Evolutionary conservation across 768 basidiomycete genomes (phyloP), one percentile per base, ranked within the genome.

Genomic region (Boletellus emodensis): DNA sequence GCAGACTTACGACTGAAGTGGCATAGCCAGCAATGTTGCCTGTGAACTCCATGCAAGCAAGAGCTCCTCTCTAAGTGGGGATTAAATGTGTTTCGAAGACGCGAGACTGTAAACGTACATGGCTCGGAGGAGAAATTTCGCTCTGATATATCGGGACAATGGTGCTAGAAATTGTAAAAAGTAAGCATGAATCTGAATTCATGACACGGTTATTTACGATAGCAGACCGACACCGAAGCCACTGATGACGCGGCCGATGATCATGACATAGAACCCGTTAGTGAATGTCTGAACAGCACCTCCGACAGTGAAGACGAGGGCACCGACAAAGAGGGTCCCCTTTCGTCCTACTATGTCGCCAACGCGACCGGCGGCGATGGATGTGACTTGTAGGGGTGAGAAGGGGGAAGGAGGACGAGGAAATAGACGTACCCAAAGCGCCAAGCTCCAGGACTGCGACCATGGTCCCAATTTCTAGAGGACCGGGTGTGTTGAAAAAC

Each of bases 21-120:
- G 91, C 86, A 65, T 97, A 97, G 45, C 94, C 94, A 40, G 90
- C 72, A 59, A 96, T 84, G 63, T 95, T 95, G 54, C 87, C 86
- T 3, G 94, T 94, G 64, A 96, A 96, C 62, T 96, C 94, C 80
- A 96, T 92, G 61, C 91, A 94, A 2, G 93, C 94, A 37, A 96
- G 74, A 37, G 89, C 84, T 42, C 94, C 94, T 58, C 94, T 82
- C 85, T 94, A 59, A 48, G 30, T 14, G 6, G 48, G 46, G 38
- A 46, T 43, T 50, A 48, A 22, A 44, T 26, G 5, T 26, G 6
- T 26, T 4, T 26, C 24, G 24, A 36, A 44, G 2, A 39, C 38
- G 36, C 35, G 38, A 17, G 47, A 30, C 13, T 7, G 13, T 30
- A 9, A 17, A 62, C 82, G 20, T 57, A 89, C 91, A 71, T 94